A percentile compares a stretch with the other conserved stretches of the same genome.
phyloP scores from a whole-genome alignment of 1,284 basidiomycete species.

The Apiotrichum veenhuisii region DNA sequence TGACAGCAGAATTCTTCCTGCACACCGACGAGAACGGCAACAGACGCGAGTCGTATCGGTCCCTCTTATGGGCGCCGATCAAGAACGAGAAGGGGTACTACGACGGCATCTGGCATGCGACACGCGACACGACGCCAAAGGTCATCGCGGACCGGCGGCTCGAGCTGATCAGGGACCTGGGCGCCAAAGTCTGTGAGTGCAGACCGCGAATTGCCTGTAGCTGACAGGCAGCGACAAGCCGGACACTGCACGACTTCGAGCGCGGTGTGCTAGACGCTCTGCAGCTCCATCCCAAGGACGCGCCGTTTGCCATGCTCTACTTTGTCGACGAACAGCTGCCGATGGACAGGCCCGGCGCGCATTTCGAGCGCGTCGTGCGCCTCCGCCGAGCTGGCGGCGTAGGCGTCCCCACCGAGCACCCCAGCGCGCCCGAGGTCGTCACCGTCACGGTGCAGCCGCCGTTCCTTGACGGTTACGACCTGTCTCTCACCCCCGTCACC shows the following conservation, averaged over 20 bases:
- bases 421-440: constrained; percentile 20
- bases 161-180: constrained; percentile 35
- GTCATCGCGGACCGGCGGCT: constrained; percentile 32
- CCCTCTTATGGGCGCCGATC: constrained; percentile 42
- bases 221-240: constrained; percentile 24
- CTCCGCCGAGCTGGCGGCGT: constrained; percentile 25
- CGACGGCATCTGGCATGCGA: constrained; percentile 42
- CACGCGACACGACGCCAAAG: constrained; percentile 33
- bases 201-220: background rate
- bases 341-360: no score
- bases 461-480: no score
- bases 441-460: background rate
- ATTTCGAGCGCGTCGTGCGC: background rate
- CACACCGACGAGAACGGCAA: background rate
- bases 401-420: constrained; percentile 40
- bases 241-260: constrained; percentile 38
- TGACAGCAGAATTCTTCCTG: background rate
- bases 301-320: constrained; percentile 43
- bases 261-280: constrained; percentile 39
- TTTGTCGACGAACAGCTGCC: constrained; percentile 23
- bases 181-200: constrained; percentile 35
- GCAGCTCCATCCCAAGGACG: constrained; percentile 31
- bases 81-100: constrained; percentile 34
- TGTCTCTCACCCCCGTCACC: no score
- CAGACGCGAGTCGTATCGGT: constrained; percentile 28